Evolutionary conservation across 2,329 filamentous ascomycete genomes (phyloP), one percentile per base, ranked within the genome.

Genomic region (Podosphaera fusca): DNA sequence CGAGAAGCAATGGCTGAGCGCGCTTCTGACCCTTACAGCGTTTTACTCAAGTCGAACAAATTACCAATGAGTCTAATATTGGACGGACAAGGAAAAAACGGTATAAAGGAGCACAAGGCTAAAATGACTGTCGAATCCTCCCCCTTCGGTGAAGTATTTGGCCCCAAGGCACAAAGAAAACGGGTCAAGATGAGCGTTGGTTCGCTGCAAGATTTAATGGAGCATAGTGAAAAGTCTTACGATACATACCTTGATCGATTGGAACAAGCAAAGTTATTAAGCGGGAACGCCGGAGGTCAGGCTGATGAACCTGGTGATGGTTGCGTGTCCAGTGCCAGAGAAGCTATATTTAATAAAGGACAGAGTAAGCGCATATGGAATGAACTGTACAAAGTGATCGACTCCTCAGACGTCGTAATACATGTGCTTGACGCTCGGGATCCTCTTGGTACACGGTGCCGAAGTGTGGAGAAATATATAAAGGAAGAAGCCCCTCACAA

Each of bases 351-450:
- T 71, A 84, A 79, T 64, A 96, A 96, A 72, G 92, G 92, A 21
- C 89, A 95, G 69, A 90, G 84, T 66, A 95, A 95, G 71, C 79
- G 92, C 62, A 95, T 95, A 63, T 95, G 87, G 89, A 96, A 96
- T 71, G 90, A 98, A 69, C 73, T 96, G 6, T 82, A 92, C 75
- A 94, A 94, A 71, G 88, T 92, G 65, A 92, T 95, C 60, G 90
- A 95, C 71, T 94, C 87, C 2, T 92, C 85, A 8, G 92, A 98
- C 70, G 90, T 98, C 40, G 81, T 98, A 51, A 84, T 98, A n/a
- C 92, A 95, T 66, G 85, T 95, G 12, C 73, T 95, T 0, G 90
- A 95, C 69, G 88, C 89, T 46, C 78, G 88, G 70, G 88, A 95
- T 69, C 89, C 88, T 2, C 72, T 90, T 9, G 92, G 92, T 38